phyloP scores from a whole-genome alignment of 2,329 filamentous ascomycete genomes.

The Penicillium concentricum region DNA sequence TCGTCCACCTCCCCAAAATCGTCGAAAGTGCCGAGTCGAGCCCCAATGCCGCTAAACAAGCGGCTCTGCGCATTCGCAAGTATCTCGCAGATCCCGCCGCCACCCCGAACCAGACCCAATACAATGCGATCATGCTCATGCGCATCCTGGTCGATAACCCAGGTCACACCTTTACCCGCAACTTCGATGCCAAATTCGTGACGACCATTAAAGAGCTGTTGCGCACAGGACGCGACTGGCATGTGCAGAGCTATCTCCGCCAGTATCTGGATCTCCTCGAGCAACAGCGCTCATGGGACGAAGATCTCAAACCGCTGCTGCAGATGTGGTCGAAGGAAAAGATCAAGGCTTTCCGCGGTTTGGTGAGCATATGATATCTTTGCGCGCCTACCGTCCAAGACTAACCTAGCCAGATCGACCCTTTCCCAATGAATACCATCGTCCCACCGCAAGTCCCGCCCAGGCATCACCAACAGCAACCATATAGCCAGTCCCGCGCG shows the following conservation, averaged over 20 bases:
- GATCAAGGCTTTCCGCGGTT: conserved; percentile 57
- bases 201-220: conserved; percentile 73
- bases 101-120: conserved; percentile 70
- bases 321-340: conserved; percentile 92
- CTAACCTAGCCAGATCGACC: conserved; percentile 5
- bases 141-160: conserved; percentile 92
- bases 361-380: conserved; percentile 4
- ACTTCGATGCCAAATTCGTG: conserved; percentile 82
- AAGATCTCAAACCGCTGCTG: conserved; percentile 67
- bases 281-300: conserved; percentile 68
- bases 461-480: background rate
- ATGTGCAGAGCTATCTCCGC: conserved; percentile 79
- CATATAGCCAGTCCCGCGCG: conserved; percentile 25
- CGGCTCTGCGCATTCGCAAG: conserved; percentile 76
- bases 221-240: conserved; percentile 66
- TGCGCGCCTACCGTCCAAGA: background rate
- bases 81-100: conserved; percentile 73
- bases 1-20: conserved; percentile 86
- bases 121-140: conserved; percentile 94
- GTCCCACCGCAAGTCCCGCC: background rate
- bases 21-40: conserved; percentile 95
- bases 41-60: conserved; percentile 77
- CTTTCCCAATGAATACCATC: conserved; percentile 4
- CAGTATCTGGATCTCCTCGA: conserved; percentile 83
- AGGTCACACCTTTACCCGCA: conserved; percentile 83